Evolutionary conservation across 208 protist species (phyloP).

Genomic region (Trypanosoma lewisi): DNA sequence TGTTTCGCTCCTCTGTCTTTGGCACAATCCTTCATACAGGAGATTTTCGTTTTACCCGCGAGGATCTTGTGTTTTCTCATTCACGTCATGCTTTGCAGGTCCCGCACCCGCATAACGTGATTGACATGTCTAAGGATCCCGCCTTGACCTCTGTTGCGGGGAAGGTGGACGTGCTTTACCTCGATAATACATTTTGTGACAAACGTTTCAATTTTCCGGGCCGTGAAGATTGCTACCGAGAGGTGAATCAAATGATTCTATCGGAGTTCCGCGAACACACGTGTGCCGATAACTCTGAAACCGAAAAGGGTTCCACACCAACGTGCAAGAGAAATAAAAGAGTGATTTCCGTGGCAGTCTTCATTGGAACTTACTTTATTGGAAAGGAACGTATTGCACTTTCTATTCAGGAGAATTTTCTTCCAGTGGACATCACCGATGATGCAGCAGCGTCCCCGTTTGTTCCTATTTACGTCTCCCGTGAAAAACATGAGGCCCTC

Average conservation of each 20-base stretch:
- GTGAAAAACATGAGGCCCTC: conserved; percentile 28
- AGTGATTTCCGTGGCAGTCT: conserved; percentile 46
- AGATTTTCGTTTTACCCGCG: conserved; percentile 88
- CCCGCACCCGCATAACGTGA: conserved; percentile 39
- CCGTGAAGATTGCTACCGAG: conserved; percentile 48
- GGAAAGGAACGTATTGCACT: conserved; percentile 89
- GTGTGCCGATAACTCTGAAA: neutral
- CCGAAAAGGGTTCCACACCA: neutral
- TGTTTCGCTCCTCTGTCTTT: conserved; percentile 64
- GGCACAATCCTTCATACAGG: conserved; percentile 87
- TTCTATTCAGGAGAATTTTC: conserved; percentile 64
- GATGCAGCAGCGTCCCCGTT: neutral
- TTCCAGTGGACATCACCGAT: neutral
- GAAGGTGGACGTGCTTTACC: conserved; percentile 73
- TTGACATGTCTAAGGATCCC: conserved; percentile 51
- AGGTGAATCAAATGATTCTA: conserved; percentile 48
- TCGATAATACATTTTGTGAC: conserved; percentile 94
- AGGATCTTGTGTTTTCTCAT: neutral
- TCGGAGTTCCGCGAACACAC: conserved; percentile 33
- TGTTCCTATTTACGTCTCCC: conserved; percentile 40
- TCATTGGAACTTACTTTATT: conserved; percentile 89
- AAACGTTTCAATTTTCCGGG: conserved; percentile 77
- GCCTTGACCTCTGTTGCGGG: conserved; percentile 40
- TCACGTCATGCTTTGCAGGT: neutral
- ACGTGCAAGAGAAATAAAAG: neutral